phyloP scores from a whole-genome alignment of 257 asterid species.

The Solanum raphanifolium region DNA sequence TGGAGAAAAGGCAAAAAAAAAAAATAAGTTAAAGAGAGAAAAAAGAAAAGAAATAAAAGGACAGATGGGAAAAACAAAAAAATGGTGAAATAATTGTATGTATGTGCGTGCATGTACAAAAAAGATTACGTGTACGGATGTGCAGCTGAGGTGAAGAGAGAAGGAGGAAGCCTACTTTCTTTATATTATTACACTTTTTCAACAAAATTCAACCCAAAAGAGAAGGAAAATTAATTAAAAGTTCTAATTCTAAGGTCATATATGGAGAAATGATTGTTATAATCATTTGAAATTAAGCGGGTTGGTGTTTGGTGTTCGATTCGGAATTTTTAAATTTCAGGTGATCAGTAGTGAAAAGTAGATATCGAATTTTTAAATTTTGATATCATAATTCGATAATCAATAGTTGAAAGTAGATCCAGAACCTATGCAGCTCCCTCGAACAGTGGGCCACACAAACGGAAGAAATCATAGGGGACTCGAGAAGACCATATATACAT shows the following conservation, averaged over 20 bases:
- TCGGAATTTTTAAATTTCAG: too few species aligned
- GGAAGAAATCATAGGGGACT: too few species aligned
- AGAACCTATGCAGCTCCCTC: background rate
- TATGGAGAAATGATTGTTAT: background rate
- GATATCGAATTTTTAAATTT: too few species aligned
- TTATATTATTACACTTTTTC: background rate
- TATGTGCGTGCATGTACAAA: background rate
- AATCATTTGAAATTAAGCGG: background rate
- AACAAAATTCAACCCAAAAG: background rate
- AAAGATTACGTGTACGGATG: constrained; percentile 22
- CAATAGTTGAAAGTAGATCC: background rate
- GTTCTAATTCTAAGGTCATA: background rate
- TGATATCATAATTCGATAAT: background rate
- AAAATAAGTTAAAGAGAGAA: background rate
- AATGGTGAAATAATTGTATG: constrained; percentile 5
- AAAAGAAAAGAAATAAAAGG: background rate
- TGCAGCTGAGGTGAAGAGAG: background rate
- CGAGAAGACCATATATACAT: background rate
- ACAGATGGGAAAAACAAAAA: background rate
- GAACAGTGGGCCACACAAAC: background rate
- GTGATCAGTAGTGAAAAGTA: too few species aligned
- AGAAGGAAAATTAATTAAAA: background rate
- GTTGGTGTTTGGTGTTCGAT: background rate
- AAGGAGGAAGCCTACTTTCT: background rate
- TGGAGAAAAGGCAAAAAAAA: background rate